These are phyloP conservation scores for Stenogyne calaminthoides DNA, from an alignment of 305 asterid species.

Conservation along the genomic window DNA sequence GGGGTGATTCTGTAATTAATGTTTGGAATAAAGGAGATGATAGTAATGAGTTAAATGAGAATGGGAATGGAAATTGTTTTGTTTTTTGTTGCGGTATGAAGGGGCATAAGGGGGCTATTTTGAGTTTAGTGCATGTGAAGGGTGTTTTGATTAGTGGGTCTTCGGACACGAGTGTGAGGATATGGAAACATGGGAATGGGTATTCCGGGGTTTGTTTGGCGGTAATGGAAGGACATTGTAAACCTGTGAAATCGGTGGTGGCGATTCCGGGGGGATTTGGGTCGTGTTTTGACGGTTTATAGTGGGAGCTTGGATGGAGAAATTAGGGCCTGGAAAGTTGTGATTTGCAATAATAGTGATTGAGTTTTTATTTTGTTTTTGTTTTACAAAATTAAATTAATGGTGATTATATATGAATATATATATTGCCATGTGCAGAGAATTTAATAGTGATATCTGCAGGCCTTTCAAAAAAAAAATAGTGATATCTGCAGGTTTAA, in stretches of 20 bases:
- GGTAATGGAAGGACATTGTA: slow-evolving; percentile 58
- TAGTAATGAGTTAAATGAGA: neutral
- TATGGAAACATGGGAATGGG: slow-evolving; percentile 48
- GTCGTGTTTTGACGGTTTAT: slow-evolving; percentile 41
- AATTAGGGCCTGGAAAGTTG: slow-evolving; percentile 59
- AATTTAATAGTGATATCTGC: neutral
- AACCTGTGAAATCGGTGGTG: slow-evolving; percentile 52
- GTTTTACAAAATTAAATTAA: neutral
- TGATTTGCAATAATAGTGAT: slow-evolving; percentile 29
- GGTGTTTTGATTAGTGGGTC: slow-evolving; percentile 63
- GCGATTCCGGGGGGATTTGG: slow-evolving; percentile 31
- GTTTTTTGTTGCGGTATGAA: slow-evolving; percentile 30
- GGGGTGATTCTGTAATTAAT: slow-evolving; percentile 45
- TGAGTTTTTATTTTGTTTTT: neutral
- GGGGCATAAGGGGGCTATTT: slow-evolving; percentile 61
- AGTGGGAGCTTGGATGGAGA: slow-evolving; percentile 75
- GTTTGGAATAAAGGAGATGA: slow-evolving; percentile 43
- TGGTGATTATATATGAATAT: neutral
- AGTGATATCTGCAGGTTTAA: too few species aligned
- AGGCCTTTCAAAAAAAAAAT: too few species aligned
- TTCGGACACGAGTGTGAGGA: slow-evolving; percentile 50
- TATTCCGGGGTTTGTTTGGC: slow-evolving; percentile 38
- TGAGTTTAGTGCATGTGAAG: slow-evolving; percentile 43
- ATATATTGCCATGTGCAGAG: slow-evolving; percentile 23
- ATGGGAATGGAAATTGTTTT: slow-evolving; percentile 17